A percentile compares a stretch with the other conserved stretches of the same genome.
Conservation (phyloP, 2,329 filamentous ascomycete species). For the Fusarium napiforme region DNA sequence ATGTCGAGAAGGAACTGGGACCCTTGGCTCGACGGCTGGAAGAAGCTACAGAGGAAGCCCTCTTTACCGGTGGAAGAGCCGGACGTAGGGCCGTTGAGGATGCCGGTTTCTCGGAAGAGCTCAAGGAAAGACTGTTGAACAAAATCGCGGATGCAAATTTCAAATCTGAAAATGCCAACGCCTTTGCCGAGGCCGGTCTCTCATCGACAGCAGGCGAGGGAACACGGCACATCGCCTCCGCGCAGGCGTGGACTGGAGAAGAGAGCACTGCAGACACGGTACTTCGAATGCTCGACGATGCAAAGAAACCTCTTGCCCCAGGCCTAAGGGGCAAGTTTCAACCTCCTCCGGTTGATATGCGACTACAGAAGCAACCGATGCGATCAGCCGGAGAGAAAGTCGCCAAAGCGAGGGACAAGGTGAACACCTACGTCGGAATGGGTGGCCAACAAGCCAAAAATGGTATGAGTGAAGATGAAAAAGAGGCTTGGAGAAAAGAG, state of each 20-base stretch:
- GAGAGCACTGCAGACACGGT: conserved; percentile 81
- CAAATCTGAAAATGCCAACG: conserved; percentile 59
- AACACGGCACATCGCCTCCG: conserved; percentile 73
- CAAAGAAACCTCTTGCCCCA: conserved; percentile 74
- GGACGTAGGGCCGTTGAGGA: conserved; percentile 70
- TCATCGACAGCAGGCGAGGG: conserved; percentile 72
- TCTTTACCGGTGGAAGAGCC: conserved; percentile 67
- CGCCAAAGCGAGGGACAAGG: conserved; percentile 67
- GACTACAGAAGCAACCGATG: conserved; percentile 55
- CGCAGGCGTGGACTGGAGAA: conserved; percentile 79
- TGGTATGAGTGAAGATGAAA: conserved; percentile 75
- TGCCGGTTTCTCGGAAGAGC: conserved; percentile 71
- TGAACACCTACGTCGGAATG: conserved; percentile 61
- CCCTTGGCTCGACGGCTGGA: conserved; percentile 68
- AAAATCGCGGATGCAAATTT: conserved; percentile 68
- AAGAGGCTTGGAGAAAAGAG: conserved; percentile 75
- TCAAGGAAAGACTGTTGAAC: conserved; percentile 67
- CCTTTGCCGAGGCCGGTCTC: conserved; percentile 61
- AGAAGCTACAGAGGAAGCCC: conserved; percentile 71
- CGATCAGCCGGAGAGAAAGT: conserved; percentile 59
- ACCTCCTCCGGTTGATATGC: conserved; percentile 63
- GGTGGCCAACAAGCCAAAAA: conserved; percentile 60
- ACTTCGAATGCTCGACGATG: conserved; percentile 85
- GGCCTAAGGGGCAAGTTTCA: conserved; percentile 59
- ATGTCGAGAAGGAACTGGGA: conserved; percentile 46